Evolutionary conservation across 1,284 basidiomycete species (phyloP).

Genomic region (Tilletia setariae): DNA sequence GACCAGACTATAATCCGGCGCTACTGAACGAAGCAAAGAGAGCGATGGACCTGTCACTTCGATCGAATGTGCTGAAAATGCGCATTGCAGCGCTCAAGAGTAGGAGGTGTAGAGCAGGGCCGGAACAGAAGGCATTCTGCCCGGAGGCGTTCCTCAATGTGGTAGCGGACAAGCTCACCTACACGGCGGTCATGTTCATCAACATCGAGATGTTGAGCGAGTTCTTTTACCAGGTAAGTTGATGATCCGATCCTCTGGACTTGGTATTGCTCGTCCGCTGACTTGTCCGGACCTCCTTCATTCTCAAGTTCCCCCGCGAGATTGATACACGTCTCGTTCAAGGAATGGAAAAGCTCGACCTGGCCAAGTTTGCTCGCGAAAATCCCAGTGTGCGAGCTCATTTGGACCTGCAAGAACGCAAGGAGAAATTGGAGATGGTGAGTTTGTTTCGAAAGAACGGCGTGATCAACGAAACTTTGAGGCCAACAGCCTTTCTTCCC

Average conservation of each 20-base stretch:
- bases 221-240: conserved; percentile 88
- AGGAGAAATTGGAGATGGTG: conserved; percentile 95
- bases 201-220: conserved; percentile 84
- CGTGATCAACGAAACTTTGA: conserved; percentile 4
- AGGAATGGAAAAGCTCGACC: conserved; percentile 80
- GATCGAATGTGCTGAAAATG: conserved; percentile 76
- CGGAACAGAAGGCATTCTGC: conserved; percentile 81
- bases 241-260: not conserved
- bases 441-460: conserved; percentile 6
- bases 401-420: conserved; percentile 91
- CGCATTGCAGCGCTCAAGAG: conserved; percentile 79
- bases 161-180: conserved; percentile 92
- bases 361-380: conserved; percentile 85
- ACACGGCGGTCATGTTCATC: conserved; percentile 96
- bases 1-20: conserved; percentile 72
- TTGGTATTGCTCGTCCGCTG: not conserved
- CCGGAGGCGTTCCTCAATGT: conserved; percentile 95
- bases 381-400: conserved; percentile 82
- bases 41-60: conserved; percentile 79
- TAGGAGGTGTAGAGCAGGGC: conserved; percentile 79
- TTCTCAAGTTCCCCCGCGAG: conserved; percentile 81
- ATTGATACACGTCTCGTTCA: conserved; percentile 93
- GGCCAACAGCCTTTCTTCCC: not conserved
- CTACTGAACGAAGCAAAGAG: conserved; percentile 68
- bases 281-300: not conserved